Base-by-base conservation (phyloP, 2,329 filamentous ascomycete species). In the Microdochium bolleyi region DNA sequence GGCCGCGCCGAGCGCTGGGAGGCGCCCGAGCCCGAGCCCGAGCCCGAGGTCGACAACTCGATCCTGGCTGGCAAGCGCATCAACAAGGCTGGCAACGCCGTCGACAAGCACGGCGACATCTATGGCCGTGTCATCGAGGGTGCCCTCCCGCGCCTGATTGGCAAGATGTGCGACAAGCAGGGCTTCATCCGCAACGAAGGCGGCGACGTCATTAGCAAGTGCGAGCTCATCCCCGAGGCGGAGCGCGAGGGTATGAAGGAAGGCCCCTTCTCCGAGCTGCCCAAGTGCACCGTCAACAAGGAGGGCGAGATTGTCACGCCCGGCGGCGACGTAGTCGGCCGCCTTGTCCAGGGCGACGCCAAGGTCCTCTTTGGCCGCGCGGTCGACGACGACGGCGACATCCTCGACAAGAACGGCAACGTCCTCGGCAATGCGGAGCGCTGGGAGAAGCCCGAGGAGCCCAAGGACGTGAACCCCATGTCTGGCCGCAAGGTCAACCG, bases 331-430 rank as follows among this genome's bases (percentile, higher is more conserved):
- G 76, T 87, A 22, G 87, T 94, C 49, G 89, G 89, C 22, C 76
- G 85, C 44, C 77, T 92, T 37, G 74, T 79, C 3, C 80, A 83
- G 49, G 89, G 89, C 2, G 87, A 95, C 52, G 67, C 78, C 34
- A 90, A 89, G 76, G 73, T 76, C 51, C 78, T 95, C 1, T 81
- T 85, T 37, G 89, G 89, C 16, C 85, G 88, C 49, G 62, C 75
- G 9, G 89, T 94, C 19, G 89, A 94, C 53, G 85, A 89, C 56
- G 89, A 95, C 57, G 89, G 89, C 37, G 89, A 94, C 53, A 83
- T 95, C 30, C 76, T 88, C 53, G 89, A 94, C 73, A 84, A 83
- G 66, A 91, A 89, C 63, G 80, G 80, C 30, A 84, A 84, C 56
- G 64, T 71, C 1, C 65, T 84, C 2, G 80, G 79, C 25, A 76